Evolutionary conservation across 352 stramenopile genomes (phyloP).

Genomic region (Phytophthora lateralis): DNA sequence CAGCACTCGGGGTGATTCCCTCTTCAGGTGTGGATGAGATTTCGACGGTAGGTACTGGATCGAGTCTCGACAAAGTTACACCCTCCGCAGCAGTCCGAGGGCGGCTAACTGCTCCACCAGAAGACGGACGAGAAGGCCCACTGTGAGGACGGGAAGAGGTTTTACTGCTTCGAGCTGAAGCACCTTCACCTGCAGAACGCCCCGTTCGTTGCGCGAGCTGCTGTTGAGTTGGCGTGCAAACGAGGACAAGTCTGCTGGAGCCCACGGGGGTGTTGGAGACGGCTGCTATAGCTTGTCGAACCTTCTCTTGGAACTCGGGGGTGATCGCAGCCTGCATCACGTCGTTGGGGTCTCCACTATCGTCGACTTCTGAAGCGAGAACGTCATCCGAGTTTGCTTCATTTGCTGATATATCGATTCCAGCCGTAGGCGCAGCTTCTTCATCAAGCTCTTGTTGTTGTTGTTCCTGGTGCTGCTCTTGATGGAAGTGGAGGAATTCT

Average conservation of each 20-base stretch:
- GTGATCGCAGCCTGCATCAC: constrained; percentile 27
- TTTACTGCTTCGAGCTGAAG: constrained; percentile 10
- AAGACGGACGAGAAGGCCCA: constrained; percentile 26
- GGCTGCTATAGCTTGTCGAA: constrained; percentile 49
- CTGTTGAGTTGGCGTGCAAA: constrained; percentile 44
- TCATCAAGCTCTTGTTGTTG: constrained; percentile 1
- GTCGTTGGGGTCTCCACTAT: not conserved
- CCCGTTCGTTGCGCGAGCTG: constrained; percentile 19
- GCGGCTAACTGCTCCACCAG: constrained; percentile 9
- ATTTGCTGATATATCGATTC: not conserved
- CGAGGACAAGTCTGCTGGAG: constrained; percentile 49
- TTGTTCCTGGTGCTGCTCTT: constrained; percentile 23
- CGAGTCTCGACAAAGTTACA: constrained; percentile 12
- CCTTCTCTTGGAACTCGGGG: constrained; percentile 61
- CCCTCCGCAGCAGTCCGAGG: constrained; percentile 15
- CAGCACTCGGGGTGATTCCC: not conserved
- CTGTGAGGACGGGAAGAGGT: constrained; percentile 9
- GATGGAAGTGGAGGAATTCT: constrained; percentile 53
- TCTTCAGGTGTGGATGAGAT: not conserved
- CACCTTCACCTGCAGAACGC: not conserved
- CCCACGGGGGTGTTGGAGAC: constrained; percentile 50
- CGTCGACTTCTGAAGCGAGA: constrained; percentile 4
- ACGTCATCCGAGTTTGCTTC: not conserved
- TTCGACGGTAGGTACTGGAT: not conserved
- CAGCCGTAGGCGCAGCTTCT: not conserved